Evolutionary conservation across 805 yeast genomes (phyloP).

Genomic region (Diddensiella transvaalensis): DNA sequence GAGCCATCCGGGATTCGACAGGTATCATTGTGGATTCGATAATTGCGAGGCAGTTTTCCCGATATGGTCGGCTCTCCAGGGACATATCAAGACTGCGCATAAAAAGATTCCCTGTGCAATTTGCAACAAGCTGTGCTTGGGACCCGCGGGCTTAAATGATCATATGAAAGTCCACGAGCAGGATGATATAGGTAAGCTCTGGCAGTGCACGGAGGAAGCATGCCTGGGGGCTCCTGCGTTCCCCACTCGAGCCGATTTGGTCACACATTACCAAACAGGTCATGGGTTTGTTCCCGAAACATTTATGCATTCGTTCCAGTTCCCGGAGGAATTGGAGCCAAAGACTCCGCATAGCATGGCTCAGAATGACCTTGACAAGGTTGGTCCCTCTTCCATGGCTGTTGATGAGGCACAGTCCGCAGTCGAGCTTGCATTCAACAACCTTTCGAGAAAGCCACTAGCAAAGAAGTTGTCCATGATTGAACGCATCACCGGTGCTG

Average conservation of each 20-base stretch:
- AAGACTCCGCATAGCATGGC: background rate
- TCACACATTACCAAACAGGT: conserved; percentile 51
- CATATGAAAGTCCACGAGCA: conserved; percentile 74
- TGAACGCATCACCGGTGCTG: conserved; percentile 36
- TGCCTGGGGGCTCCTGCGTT: conserved; percentile 27
- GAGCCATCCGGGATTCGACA: conserved; percentile 46
- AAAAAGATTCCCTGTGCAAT: conserved; percentile 60
- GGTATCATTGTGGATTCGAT: conserved; percentile 30
- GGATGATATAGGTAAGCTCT: conserved; percentile 46
- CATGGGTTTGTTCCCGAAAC: conserved; percentile 38
- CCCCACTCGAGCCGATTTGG: conserved; percentile 46
- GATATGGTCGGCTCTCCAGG: conserved; percentile 48
- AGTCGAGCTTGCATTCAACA: conserved; percentile 1
- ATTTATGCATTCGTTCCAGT: background rate
- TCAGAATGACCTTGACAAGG: background rate
- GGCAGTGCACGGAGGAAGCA: conserved; percentile 62
- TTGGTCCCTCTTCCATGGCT: background rate
- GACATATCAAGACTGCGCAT: conserved; percentile 69
- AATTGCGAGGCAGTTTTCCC: conserved; percentile 25
- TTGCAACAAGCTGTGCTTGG: conserved; percentile 73
- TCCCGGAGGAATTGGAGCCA: conserved; percentile 1
- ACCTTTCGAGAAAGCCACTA: conserved; percentile 4
- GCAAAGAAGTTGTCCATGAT: conserved; percentile 23
- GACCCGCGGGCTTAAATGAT: conserved; percentile 61
- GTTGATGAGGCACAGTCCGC: conserved; percentile 1